Percentiles rank a stretch among this genome's conserved stretches.
Conservation (phyloP, 2,329 filamentous ascomycete species). For the Trichoderma guizhouense region DNA sequence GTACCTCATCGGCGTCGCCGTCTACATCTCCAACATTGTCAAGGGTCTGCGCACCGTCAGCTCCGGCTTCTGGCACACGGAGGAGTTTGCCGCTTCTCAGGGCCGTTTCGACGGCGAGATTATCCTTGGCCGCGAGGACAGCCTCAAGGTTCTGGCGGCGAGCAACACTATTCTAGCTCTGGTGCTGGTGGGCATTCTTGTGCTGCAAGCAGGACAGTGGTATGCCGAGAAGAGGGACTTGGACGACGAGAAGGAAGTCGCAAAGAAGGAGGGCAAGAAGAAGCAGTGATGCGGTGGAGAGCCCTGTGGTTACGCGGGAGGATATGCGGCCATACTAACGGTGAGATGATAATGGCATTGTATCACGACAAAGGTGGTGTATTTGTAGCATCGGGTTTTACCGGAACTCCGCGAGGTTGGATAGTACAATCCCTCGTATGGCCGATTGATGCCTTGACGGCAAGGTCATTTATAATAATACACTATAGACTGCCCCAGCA, state of each 20-base stretch:
- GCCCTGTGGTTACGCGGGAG: not conserved
- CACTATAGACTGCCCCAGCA: not conserved
- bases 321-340: not conserved
- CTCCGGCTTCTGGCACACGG: slow-evolving; percentile 58
- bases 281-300: slow-evolving; percentile 30
- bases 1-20: slow-evolving; percentile 82
- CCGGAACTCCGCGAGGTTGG: slow-evolving; percentile 1
- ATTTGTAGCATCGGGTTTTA: slow-evolving; percentile 9
- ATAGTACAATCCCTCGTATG: slow-evolving; percentile 2
- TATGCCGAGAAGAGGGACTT: slow-evolving; percentile 93
- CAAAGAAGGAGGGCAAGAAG: slow-evolving; percentile 40
- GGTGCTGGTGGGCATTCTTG: slow-evolving; percentile 84
- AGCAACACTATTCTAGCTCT: slow-evolving; percentile 96
- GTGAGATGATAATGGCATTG: not conserved
- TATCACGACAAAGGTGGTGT: not conserved
- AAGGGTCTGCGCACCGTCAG: slow-evolving; percentile 86
- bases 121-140: slow-evolving; percentile 80
- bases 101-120: slow-evolving; percentile 56
- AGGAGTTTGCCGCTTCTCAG: slow-evolving; percentile 38
- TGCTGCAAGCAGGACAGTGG: slow-evolving; percentile 96
- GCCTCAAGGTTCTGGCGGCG: slow-evolving; percentile 82
- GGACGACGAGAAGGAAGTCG: slow-evolving; percentile 69
- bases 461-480: not conserved
- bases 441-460: not conserved
- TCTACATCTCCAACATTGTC: slow-evolving; percentile 95